phyloP scores from a whole-genome alignment of 805 yeast species.

The Saccharomyces mikatae region DNA sequence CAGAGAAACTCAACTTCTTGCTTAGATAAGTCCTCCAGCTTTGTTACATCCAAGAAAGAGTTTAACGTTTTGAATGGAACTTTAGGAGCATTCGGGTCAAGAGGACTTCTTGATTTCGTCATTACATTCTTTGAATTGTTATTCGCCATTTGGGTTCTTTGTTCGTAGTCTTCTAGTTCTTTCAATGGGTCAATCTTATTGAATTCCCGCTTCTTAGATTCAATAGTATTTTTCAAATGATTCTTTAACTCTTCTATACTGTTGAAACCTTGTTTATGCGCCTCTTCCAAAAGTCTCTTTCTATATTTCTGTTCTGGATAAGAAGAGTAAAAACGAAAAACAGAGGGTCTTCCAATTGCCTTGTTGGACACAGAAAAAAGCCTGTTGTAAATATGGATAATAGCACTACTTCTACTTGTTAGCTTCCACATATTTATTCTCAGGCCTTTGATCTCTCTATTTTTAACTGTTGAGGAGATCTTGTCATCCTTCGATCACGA shows the following conservation, averaged over 20 bases:
- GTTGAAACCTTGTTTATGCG: slow-evolving; percentile 28
- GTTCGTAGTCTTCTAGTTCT: slow-evolving; percentile 52
- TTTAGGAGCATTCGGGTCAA: slow-evolving; percentile 32
- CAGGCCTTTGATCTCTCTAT: not conserved
- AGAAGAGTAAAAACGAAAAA: slow-evolving; percentile 7
- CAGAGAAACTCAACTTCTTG: slow-evolving; percentile 74
- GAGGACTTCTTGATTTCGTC: slow-evolving; percentile 19
- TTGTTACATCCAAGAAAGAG: slow-evolving; percentile 63
- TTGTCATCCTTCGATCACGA: not conserved
- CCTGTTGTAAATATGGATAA: not conserved
- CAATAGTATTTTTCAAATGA: slow-evolving; percentile 54
- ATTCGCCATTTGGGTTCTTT: slow-evolving; percentile 24
- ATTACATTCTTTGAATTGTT: slow-evolving; percentile 2
- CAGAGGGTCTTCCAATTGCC: not conserved
- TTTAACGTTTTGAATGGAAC: slow-evolving; percentile 64
- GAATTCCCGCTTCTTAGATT: slow-evolving; percentile 45
- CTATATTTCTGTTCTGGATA: slow-evolving; percentile 27
- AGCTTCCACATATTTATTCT: not conserved
- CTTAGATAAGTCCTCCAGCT: slow-evolving; percentile 45
- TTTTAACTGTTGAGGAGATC: not conserved
- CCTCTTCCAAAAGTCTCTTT: slow-evolving; percentile 32
- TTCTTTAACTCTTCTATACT: slow-evolving; percentile 52
- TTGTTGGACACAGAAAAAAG: not conserved
- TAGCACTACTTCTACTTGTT: not conserved
- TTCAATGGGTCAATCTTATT: slow-evolving; percentile 60